phyloP scores from a whole-genome alignment of 139 green algal genomes.

The Ettlia oleoabundans region DNA sequence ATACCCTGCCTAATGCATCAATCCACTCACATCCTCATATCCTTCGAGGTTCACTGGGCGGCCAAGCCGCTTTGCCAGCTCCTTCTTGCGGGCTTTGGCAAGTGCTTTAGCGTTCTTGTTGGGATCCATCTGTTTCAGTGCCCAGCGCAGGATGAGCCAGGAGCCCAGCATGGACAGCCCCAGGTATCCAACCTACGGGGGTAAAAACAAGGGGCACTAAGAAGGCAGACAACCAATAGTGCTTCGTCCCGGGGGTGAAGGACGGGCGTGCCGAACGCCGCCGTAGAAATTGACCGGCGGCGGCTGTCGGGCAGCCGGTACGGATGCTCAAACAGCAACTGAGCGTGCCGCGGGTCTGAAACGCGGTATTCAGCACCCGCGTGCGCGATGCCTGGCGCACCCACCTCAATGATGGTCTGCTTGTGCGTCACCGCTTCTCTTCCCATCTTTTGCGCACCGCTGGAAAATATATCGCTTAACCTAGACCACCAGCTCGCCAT shows the following conservation, averaged over 20 bases:
- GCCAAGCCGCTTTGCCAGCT: conserved; percentile 49
- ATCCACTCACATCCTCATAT: conserved; percentile 47
- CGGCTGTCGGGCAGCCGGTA: no score
- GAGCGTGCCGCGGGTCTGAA: no score
- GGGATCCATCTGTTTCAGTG: conserved; percentile 50
- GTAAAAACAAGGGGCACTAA: neutral
- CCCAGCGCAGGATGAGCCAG: conserved; percentile 53
- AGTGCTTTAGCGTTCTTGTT: conserved; percentile 36
- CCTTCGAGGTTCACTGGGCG: conserved; percentile 49
- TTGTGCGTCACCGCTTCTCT: neutral
- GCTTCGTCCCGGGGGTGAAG: no score
- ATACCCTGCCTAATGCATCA: no score
- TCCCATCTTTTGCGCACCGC: neutral
- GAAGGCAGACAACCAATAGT: neutral
- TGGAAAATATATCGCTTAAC: neutral
- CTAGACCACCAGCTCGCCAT: neutral
- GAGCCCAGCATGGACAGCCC: conserved; percentile 51
- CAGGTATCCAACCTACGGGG: conserved; percentile 50
- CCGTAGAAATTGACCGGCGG: no score
- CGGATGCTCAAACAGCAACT: no score
- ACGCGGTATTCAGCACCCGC: no score
- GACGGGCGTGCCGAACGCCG: no score
- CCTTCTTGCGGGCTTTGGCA: conserved; percentile 46
- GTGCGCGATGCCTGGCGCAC: no score
- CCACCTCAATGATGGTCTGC: conserved; percentile 12